Evolutionary conservation across 805 yeast species (phyloP), one percentile per base, ranked within the genome.

Genomic region (Suhomyces prunicola): DNA sequence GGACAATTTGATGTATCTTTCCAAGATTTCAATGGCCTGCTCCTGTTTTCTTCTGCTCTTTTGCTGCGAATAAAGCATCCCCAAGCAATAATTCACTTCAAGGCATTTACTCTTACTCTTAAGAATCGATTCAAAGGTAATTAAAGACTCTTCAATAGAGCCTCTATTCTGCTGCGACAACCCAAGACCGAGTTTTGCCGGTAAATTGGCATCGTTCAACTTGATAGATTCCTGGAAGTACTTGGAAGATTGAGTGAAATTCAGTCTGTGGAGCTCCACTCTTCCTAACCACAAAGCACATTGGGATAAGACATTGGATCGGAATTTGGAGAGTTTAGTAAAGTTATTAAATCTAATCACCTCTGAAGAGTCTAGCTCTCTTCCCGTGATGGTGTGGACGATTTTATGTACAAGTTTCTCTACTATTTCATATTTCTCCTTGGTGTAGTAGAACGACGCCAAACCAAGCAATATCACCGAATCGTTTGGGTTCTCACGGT

Each of bases 271-370:
- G 59, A 86, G 92, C 48, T 82, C 76, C 15, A 88, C 85, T 67
- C 98, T 81, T 3, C 90, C 99, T 52, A 85, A 76, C 98, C 97
- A 94, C 61, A 88, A 88, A 2, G 76, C 63, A 49, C 72, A 62
- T 54, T 67, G 72, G 1, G 79, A 72, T 44, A 72, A 66, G 5
- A 72, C 51, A 31, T 60, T 67, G n/a, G 69, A 55, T 27, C 69
- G 67, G 53, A 60, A 71, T 17, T 61, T 55, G 9, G 74, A 61
- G 17, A 69, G 51, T 39, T 62, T 66, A 13, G 56, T 53, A 35
- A 59, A 54, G 27, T 53, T 52, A 26, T 54, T 54, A 35, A 60
- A 59, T 29, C 57, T 60, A 35, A 52, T 52, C 5, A 60, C 44
- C n/a, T 39, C 9, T 7, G 33, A 29, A 29, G 13, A 2, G 17